phyloP scores from a whole-genome alignment of 306 rosid genomes.

The Mimosa pudica region DNA sequence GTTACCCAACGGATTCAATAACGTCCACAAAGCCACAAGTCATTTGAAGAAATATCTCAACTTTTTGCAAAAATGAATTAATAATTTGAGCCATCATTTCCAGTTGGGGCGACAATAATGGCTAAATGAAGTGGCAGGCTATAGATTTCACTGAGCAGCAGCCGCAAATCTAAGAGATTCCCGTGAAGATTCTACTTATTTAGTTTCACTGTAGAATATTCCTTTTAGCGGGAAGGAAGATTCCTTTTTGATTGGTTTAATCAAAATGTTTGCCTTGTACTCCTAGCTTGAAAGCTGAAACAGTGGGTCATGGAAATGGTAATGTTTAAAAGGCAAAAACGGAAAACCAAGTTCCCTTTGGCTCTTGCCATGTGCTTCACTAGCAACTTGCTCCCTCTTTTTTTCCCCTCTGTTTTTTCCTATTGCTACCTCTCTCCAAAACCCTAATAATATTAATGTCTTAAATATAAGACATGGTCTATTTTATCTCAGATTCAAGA shows the following conservation, averaged over 20 bases:
- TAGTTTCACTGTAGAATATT: not conserved
- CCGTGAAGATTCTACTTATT: not conserved
- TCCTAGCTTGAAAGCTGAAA: not conserved
- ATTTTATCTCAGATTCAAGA: no score
- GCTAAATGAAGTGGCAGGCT: not conserved
- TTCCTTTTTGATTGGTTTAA: constrained; percentile 20
- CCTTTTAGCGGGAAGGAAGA: constrained; percentile 6
- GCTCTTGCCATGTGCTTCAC: not conserved
- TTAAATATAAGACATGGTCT: no score
- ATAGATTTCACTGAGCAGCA: not conserved
- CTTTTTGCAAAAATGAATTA: not conserved
- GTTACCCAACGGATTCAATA: not conserved
- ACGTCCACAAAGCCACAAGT: not conserved
- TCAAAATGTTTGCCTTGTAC: not conserved
- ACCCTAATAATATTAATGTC: no score
- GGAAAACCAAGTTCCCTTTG: not conserved
- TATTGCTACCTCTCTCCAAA: no score
- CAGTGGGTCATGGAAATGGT: not conserved
- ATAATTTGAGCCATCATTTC: not conserved
- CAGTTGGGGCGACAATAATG: not conserved
- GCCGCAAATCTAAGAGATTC: constrained; percentile 24
- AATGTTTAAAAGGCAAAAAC: not conserved
- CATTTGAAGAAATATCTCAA: not conserved
- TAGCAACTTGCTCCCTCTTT: constrained; percentile 18
- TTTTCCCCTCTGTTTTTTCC: not conserved